Evolutionary conservation across 768 basidiomycete species (phyloP), one percentile per base, ranked within the genome.

Genomic region (Suillus subluteus): DNA sequence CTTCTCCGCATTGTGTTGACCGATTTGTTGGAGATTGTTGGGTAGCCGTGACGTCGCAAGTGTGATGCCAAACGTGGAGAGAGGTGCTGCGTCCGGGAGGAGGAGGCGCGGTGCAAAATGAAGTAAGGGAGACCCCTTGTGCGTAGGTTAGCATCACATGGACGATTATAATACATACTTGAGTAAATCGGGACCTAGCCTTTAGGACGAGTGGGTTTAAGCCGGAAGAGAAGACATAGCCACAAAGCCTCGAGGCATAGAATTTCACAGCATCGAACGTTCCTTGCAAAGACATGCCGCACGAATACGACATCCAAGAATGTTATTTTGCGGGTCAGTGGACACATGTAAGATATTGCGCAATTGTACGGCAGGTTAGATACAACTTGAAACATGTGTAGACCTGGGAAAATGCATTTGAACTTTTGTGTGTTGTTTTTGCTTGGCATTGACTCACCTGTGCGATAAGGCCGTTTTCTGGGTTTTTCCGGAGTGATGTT

Each of bases 261-360:
- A 4, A 32, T 55, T 52, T 52, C 52, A 30, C 50, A 52, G 50
- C 50, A 23, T 16, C 26, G 1, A 30, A 8, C 26, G 30, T 55
- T 32, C 54, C 54, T 52, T 26, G 26, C 90, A 73, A 98, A 99
- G 0, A 95, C 96, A 23, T 96, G 23, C 91, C 95, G 87, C 18
- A 99, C 92, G 40, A 98, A 97, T 1, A 95, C 96, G 69, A 97
- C 87, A 77, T 96, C 95, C 11, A 96, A 98, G 81, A 98, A 98
- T 26, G 96, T 86, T 0, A 96, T 95, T 72, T 72, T 94, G 88
- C 35, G 98, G 82, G 78, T 98, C 95, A 58, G 89, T 89, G 8
- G 94, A 93, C 26, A 26, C 2, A 26, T 9, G 97, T 98, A 52
- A 52, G 23, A 52, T 52, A 9, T n/a, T 66, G 91, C 94, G 35